phyloP scores from a whole-genome alignment of 257 asterid species.

The Mentha longifolia region DNA sequence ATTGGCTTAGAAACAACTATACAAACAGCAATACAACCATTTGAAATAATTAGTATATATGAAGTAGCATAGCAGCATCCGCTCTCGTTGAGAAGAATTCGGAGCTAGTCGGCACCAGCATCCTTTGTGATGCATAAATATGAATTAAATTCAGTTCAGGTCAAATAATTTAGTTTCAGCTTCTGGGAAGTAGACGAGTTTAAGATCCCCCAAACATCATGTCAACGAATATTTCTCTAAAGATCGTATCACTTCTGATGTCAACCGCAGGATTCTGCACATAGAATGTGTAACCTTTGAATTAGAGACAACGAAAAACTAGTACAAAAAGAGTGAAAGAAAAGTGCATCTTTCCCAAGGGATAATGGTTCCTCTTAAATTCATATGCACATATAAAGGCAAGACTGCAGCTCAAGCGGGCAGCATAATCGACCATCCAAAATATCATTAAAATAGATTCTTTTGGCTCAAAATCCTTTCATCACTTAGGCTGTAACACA shows the following conservation, averaged over 20 bases:
- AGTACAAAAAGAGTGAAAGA: background rate
- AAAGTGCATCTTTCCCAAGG: background rate
- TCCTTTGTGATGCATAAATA: background rate
- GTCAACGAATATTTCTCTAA: background rate
- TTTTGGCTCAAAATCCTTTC: background rate
- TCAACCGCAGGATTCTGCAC: conserved; percentile 28
- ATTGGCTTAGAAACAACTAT: conserved; percentile 1
- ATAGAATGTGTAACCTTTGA: background rate
- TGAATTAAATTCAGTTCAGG: background rate
- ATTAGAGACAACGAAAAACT: conserved; percentile 13
- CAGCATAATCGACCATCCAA: no score
- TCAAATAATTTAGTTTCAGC: conserved; percentile 9
- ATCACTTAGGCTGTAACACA: background rate
- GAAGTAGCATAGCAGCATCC: background rate
- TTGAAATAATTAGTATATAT: background rate
- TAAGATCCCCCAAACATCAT: background rate
- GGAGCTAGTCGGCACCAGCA: background rate
- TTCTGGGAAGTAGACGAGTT: conserved; percentile 2
- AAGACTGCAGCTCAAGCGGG: background rate
- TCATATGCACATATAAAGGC: background rate
- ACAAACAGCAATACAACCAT: background rate
- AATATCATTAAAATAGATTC: background rate
- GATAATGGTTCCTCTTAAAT: background rate
- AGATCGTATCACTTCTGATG: background rate
- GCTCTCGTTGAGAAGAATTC: background rate